Evolutionary conservation across 176 grass and related monocot species (phyloP).

Genomic region (Triticum urartu): DNA sequence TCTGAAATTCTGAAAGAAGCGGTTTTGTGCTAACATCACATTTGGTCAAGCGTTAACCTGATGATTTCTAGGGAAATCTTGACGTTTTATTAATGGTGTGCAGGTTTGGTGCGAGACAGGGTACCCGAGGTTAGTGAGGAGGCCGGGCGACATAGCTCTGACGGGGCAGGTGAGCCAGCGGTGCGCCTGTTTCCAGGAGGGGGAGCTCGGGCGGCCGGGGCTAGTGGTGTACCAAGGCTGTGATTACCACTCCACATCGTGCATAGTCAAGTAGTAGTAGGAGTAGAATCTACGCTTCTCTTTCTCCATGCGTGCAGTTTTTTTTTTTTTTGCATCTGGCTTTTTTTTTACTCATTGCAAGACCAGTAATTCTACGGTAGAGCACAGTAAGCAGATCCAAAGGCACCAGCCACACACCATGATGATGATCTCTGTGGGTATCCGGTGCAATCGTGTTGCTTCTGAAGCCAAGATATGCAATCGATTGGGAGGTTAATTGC

Average conservation of each 20-base stretch:
- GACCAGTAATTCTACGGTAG: not conserved
- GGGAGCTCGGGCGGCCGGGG: constrained; percentile 58
- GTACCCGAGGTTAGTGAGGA: constrained; percentile 76
- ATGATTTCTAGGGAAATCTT: not conserved
- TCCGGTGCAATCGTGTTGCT: not conserved
- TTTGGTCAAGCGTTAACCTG: not conserved
- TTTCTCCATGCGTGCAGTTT: not conserved
- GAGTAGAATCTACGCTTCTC: not conserved
- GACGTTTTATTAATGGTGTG: constrained; percentile 1
- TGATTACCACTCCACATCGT: constrained; percentile 57
- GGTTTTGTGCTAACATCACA: not conserved
- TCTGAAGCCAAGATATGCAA: constrained; percentile 36
- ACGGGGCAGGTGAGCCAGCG: constrained; percentile 83
- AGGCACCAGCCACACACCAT: not conserved
- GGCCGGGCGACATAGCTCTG: constrained; percentile 76
- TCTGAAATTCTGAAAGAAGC: not conserved
- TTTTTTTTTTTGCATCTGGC: not conserved
- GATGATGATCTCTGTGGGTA: not conserved
- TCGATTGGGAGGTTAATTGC: constrained; percentile 22
- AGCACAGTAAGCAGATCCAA: not conserved
- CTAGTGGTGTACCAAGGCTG: constrained; percentile 72
- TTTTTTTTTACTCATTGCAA: not conserved
- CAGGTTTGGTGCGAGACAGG: constrained; percentile 92
- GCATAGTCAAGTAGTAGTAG: constrained; percentile 39
- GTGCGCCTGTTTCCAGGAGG: constrained; percentile 79